Conservation (phyloP, 768 basidiomycete genomes). For the Psilocybe azurescens region DNA sequence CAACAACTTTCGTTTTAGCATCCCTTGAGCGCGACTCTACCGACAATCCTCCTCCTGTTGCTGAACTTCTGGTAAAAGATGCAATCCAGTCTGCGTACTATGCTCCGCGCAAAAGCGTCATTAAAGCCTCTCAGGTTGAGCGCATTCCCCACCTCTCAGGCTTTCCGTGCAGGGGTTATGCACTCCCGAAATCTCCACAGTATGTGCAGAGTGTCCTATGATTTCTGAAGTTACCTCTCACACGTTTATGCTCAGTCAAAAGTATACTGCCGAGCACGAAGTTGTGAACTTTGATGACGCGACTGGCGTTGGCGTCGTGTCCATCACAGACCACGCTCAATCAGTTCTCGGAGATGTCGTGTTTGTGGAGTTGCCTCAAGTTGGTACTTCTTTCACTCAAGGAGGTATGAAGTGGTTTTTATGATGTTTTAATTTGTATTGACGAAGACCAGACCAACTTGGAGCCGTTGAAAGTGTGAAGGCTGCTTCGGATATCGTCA, state of each 20-base stretch:
- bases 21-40: background rate
- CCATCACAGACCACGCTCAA: slow-evolving; percentile 94
- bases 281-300: slow-evolving; percentile 77
- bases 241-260: slow-evolving; percentile 55
- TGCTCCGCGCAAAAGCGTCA: slow-evolving; percentile 29
- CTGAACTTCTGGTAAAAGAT: slow-evolving; percentile 19
- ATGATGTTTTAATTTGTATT: background rate
- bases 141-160: slow-evolving; percentile 22
- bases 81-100: slow-evolving; percentile 43
- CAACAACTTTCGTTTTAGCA: slow-evolving; percentile 8
- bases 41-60: slow-evolving; percentile 1
- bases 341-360: slow-evolving; percentile 94
- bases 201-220: slow-evolving; percentile 39
- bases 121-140: slow-evolving; percentile 24
- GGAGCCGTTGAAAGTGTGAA: slow-evolving; percentile 97
- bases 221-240: background rate
- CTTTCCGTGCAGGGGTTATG: slow-evolving; percentile 30
- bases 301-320: slow-evolving; percentile 78
- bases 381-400: slow-evolving; percentile 65
- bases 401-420: slow-evolving; percentile 64
- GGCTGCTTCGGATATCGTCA: slow-evolving; percentile 92
- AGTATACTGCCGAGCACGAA: slow-evolving; percentile 91
- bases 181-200: slow-evolving; percentile 62
- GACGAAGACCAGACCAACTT: slow-evolving; percentile 63
- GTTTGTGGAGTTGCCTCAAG: slow-evolving; percentile 86